A percentile compares a stretch with the other conserved stretches of the same genome.
Evolutionary conservation across 1,139 yeast species (phyloP).

Genomic region (Candida pseudoviswanathii): DNA sequence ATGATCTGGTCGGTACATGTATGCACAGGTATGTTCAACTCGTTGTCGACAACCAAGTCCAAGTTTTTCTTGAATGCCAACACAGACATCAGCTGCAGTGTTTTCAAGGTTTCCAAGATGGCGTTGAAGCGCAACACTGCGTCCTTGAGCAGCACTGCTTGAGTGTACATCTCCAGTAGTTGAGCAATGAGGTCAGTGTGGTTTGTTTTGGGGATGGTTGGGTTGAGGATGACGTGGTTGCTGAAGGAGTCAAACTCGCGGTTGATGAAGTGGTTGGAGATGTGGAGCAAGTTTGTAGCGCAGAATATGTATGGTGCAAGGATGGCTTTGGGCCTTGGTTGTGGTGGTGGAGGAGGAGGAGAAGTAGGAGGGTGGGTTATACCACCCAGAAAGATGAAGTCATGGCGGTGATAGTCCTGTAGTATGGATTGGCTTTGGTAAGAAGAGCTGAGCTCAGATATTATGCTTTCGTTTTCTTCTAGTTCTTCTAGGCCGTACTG

Average conservation of each 20-base stretch:
- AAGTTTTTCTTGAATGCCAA: constrained; percentile 5
- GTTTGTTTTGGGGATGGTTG: constrained; percentile 11
- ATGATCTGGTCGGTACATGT: constrained; percentile 14
- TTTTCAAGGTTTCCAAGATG: constrained; percentile 4
- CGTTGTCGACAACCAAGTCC: constrained; percentile 5
- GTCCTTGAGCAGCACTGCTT: constrained; percentile 9
- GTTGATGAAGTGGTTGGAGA: constrained; percentile 17
- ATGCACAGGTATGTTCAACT: constrained; percentile 14
- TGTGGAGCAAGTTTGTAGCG: constrained; percentile 19
- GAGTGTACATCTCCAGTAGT: constrained; percentile 11
- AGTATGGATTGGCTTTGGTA: constrained; percentile 3
- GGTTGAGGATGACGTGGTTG: constrained; percentile 13
- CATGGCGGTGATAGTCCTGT: not conserved
- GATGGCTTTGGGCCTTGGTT: constrained; percentile 11
- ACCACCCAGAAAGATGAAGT: not conserved
- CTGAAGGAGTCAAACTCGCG: constrained; percentile 16
- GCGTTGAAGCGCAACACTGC: not conserved
- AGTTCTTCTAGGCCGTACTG: constrained; percentile 10
- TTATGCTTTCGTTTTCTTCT: constrained; percentile 14
- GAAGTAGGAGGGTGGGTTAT: not conserved
- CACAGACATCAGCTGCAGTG: constrained; percentile 6
- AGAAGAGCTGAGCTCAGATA: constrained; percentile 12
- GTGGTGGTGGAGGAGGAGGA: not conserved
- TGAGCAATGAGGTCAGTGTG: constrained; percentile 10
- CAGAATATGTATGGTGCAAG: constrained; percentile 22